Conservation (phyloP, 2,329 filamentous ascomycete species). For the Phoma sp. region DNA sequence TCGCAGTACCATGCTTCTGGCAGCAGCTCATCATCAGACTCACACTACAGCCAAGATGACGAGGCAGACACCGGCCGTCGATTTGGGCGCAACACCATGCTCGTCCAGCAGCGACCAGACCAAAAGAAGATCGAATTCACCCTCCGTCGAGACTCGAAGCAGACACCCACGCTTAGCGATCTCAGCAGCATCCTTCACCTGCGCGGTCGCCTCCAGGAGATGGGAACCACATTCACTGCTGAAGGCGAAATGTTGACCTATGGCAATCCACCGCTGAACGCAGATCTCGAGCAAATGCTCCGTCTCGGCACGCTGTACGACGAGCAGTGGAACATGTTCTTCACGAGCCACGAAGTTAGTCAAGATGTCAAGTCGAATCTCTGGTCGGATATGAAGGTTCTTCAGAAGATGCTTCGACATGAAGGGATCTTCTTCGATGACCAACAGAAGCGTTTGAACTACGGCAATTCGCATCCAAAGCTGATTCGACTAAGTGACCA, state of each 20-base stretch:
- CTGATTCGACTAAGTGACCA: background rate
- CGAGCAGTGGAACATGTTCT: constrained; percentile 14
- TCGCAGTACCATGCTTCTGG: background rate
- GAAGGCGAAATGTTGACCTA: constrained; percentile 18
- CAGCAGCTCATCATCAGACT: background rate
- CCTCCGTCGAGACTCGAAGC: background rate
- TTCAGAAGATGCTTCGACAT: constrained; percentile 14
- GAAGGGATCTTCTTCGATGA: constrained; percentile 14
- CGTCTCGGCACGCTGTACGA: constrained; percentile 15
- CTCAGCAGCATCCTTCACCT: background rate
- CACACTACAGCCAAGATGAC: background rate
- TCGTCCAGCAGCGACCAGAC: background rate
- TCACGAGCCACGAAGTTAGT: background rate
- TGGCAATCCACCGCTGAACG: constrained; percentile 5
- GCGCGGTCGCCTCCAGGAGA: constrained; percentile 14
- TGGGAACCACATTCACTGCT: constrained; percentile 8
- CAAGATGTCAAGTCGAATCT: background rate
- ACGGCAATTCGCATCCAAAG: background rate
- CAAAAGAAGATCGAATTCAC: background rate
- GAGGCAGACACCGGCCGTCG: background rate
- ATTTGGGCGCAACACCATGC: background rate
- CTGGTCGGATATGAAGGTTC: constrained; percentile 3
- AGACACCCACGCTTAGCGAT: background rate
- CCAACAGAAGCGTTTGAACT: constrained; percentile 5
- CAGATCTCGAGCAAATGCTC: constrained; percentile 18